Conservation (phyloP, 2,329 filamentous ascomycete species). For the Paraphaeosphaeria sporulosa region DNA sequence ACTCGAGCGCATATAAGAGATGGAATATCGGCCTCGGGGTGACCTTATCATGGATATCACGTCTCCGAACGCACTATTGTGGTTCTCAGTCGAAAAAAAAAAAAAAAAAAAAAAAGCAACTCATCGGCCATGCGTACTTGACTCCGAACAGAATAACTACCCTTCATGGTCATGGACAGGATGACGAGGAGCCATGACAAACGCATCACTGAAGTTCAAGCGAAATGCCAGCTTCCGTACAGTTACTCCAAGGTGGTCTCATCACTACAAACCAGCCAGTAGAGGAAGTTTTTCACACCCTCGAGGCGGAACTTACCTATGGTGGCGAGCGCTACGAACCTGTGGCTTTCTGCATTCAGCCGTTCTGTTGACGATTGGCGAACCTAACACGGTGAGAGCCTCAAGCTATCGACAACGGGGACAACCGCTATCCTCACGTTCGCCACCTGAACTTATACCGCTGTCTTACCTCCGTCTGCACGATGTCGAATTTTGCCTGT, state of each 20-base stretch:
- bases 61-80: not conserved
- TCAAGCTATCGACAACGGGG: not conserved
- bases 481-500: not conserved
- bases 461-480: not conserved
- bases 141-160: not conserved
- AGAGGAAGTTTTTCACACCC: not conserved
- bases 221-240: not conserved
- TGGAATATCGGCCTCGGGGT: not conserved
- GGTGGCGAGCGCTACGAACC: not conserved
- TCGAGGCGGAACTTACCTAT: not conserved
- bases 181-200: not conserved
- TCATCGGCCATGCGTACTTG: not conserved
- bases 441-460: not conserved
- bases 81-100: not conserved
- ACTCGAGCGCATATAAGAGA: slow-evolving; percentile 1
- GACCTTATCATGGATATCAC: not conserved
- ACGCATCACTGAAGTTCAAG: not conserved
- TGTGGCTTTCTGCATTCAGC: not conserved
- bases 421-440: not conserved
- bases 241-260: not conserved
- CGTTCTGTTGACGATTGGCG: not conserved
- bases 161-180: not conserved
- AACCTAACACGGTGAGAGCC: not conserved
- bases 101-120: not conserved
- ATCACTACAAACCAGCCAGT: not conserved